Conservation (phyloP, 2,329 filamentous ascomycete genomes). For the Leptodontidium sp. region DNA sequence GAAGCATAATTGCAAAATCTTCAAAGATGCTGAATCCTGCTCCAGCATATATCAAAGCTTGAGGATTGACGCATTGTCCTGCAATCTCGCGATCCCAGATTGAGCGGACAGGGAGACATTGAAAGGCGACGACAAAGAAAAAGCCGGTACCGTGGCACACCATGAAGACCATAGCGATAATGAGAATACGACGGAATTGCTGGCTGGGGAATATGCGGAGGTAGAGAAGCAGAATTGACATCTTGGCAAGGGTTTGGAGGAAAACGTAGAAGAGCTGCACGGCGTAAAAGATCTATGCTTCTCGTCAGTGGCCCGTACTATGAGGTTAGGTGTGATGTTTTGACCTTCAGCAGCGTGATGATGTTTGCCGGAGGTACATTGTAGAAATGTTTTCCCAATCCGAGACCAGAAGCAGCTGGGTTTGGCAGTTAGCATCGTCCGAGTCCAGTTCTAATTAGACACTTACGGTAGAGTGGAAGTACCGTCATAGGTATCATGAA, state of each 20-base stretch:
- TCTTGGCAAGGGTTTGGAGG: slow-evolving; percentile 25
- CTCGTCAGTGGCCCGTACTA: slow-evolving; percentile 6
- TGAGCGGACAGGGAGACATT: slow-evolving; percentile 36
- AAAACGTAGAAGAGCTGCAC: slow-evolving; percentile 33
- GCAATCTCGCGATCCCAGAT: slow-evolving; percentile 33
- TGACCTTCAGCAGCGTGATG: slow-evolving; percentile 33
- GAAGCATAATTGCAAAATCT: slow-evolving; percentile 70
- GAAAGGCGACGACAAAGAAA: slow-evolving; percentile 33
- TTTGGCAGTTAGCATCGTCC: neutral
- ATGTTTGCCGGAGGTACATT: slow-evolving; percentile 34
- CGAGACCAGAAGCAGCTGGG: slow-evolving; percentile 28
- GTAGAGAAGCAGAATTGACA: slow-evolving; percentile 37
- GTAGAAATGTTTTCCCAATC: slow-evolving; percentile 39
- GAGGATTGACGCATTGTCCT: slow-evolving; percentile 63
- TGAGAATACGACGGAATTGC: slow-evolving; percentile 24
- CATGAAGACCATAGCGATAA: slow-evolving; percentile 27
- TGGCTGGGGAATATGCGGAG: slow-evolving; percentile 34
- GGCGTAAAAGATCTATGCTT: slow-evolving; percentile 31
- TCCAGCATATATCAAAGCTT: slow-evolving; percentile 71
- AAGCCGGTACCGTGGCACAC: slow-evolving; percentile 27
- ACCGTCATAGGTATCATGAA: slow-evolving; percentile 32
- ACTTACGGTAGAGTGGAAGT: slow-evolving; percentile 31
- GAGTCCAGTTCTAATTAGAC: neutral
- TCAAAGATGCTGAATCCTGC: slow-evolving; percentile 74
- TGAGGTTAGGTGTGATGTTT: neutral